Evolutionary conservation across 495 filamentous ascomycete genomes (phyloP), one percentile per base, ranked within the genome.

Genomic region (Tuber umbilicatum): DNA sequence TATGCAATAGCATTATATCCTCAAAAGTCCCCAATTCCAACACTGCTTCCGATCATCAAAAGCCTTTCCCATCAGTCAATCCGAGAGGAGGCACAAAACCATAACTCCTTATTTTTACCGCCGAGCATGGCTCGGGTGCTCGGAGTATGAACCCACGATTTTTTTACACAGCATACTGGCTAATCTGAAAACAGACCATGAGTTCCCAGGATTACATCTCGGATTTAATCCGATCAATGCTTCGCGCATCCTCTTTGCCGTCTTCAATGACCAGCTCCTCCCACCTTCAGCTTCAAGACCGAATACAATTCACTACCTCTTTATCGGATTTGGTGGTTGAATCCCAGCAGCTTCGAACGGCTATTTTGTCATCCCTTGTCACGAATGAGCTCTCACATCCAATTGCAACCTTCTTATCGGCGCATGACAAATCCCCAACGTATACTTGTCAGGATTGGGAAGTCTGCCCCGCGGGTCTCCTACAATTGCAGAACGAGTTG

Each of bases 371-470:
- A 70, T 31, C 73, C 19, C 73, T 81, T 70, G 37, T 41, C 67
- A 78, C 73, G 23, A 72, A 72, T 31, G 76, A 78, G 69, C 68
- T 79, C 43, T 79, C 77, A 23, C 68, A 41, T 27, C 69, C 67
- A 37, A 75, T 78, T 35, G 70, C 72, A 17, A 38, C 21, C 43
- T 79, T 79, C 71, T 67, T 79, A 27, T 60, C 69, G 27, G 69
- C 73, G 19, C 75, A 73, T 47, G 72, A 67, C 47, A 75, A 40
- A 27, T 42, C 72, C 35, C 76, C 76, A 27, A 72, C 64, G 16
- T 73, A 81, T 73, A 75, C 55, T 6, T 81, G 79, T 64, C 73
- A 74, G 27, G 79, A 81, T 75, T 71, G 69, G 37, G 80, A 78
- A 68, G 73, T 77, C 42, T 81, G 80, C 67, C 79, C 71, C 19